These are phyloP conservation scores for Fusarium dlaminii DNA, from an alignment of 2,329 filamentous ascomycete genomes.

Conservation along the genomic window DNA sequence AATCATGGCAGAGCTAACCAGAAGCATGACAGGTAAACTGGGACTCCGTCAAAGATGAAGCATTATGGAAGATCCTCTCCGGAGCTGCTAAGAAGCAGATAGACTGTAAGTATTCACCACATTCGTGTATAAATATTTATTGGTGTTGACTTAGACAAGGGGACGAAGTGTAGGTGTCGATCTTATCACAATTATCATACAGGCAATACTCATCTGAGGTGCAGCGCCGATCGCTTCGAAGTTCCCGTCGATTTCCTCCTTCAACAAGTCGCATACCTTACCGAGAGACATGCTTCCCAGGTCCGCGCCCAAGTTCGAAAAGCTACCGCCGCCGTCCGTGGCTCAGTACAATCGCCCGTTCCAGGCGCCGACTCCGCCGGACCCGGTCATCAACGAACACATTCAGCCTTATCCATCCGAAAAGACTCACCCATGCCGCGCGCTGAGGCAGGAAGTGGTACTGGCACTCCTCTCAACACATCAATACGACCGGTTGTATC, in stretches of 20 bases:
- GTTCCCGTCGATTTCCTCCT: constrained; percentile 89
- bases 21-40: constrained; percentile 75
- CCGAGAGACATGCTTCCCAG: constrained; percentile 88
- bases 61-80: constrained; percentile 89
- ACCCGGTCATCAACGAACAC: constrained; percentile 52
- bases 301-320: constrained; percentile 90
- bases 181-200: constrained; percentile 14
- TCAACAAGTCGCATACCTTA: constrained; percentile 93
- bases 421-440: constrained; percentile 65
- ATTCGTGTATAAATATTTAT: neutral
- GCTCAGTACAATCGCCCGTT: constrained; percentile 67
- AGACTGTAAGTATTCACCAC: constrained; percentile 72
- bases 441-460: constrained; percentile 54
- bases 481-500: constrained; percentile 57
- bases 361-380: constrained; percentile 59
- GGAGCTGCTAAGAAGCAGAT: constrained; percentile 83
- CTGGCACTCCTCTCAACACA: constrained; percentile 55
- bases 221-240: constrained; percentile 78
- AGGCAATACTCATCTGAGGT: constrained; percentile 36
- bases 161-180: constrained; percentile 74
- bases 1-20: constrained; percentile 36
- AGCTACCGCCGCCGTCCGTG: constrained; percentile 66
- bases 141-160: constrained; percentile 58
- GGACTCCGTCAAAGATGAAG: constrained; percentile 86
- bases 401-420: constrained; percentile 66